A percentile compares a stretch with the other conserved stretches of the same genome.
Conservation (phyloP, 768 basidiomycete genomes). For the Rubroboletus pulcherrimus region DNA sequence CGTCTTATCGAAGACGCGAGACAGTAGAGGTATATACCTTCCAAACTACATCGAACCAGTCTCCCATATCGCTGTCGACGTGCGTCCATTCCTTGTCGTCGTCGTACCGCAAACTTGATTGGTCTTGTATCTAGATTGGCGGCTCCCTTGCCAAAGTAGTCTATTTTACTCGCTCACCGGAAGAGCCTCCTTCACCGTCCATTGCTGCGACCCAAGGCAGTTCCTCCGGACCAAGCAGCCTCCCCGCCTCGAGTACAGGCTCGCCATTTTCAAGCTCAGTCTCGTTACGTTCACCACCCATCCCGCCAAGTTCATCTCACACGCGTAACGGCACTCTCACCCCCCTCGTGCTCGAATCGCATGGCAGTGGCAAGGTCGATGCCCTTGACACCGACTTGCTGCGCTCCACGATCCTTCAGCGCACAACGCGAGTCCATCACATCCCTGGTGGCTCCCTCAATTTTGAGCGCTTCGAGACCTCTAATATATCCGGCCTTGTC, state of each 20-base stretch:
- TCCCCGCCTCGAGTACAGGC: conserved; percentile 37
- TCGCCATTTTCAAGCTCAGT: conserved; percentile 18
- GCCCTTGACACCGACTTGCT: conserved; percentile 42
- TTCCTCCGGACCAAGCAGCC: conserved; percentile 42
- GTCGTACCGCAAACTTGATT: neutral
- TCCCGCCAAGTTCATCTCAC: conserved; percentile 30
- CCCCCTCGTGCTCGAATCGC: conserved; percentile 67
- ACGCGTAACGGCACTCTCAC: conserved; percentile 73
- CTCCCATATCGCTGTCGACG: conserved; percentile 96
- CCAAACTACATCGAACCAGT: conserved; percentile 98
- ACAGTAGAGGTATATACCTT: conserved; percentile 94
- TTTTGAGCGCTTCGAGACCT: conserved; percentile 95
- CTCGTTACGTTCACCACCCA: conserved; percentile 18
- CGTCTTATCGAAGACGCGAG: conserved; percentile 60
- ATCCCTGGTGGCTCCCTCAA: conserved; percentile 97
- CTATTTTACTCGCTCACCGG: conserved; percentile 94
- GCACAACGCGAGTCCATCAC: conserved; percentile 56
- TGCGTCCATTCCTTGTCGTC: conserved; percentile 41
- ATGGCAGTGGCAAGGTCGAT: conserved; percentile 24
- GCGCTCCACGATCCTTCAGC: conserved; percentile 64
- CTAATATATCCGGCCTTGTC: conserved; percentile 79
- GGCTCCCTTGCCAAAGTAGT: conserved; percentile 97
- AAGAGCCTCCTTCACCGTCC: conserved; percentile 77
- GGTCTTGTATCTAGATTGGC: conserved; percentile 62
- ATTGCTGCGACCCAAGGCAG: conserved; percentile 58